These are phyloP conservation scores for Colletotrichum sp. DNA, from an alignment of 2,329 filamentous ascomycete genomes.

Conservation along the genomic window DNA sequence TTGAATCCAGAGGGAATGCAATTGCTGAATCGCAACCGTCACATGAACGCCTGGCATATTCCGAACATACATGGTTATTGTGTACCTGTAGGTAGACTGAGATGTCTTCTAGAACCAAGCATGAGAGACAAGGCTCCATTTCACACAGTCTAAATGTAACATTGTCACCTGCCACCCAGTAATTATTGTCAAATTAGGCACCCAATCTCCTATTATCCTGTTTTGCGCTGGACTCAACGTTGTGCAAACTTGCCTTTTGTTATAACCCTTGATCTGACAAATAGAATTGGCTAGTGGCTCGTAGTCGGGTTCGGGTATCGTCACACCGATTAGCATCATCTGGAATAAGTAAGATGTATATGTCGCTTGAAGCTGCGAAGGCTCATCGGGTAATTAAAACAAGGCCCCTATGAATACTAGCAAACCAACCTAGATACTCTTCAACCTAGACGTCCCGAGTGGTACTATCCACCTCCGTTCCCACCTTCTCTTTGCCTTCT, in stretches of 20 bases:
- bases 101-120: not conserved
- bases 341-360: fast-evolving
- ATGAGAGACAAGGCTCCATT: not conserved
- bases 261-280: not conserved
- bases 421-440: not conserved
- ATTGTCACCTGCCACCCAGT: not conserved
- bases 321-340: not conserved
- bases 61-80: not conserved
- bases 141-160: not conserved
- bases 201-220: too few relatives aligned
- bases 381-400: not conserved
- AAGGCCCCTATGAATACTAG: not conserved
- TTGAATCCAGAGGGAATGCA: not conserved
- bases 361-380: not conserved
- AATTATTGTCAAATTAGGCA: too few relatives aligned
- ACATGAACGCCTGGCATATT: not conserved
- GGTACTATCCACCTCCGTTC: not conserved
- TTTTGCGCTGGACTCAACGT: not conserved
- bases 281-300: too few relatives aligned
- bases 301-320: not conserved
- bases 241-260: fast-evolving
- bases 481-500: not conserved
- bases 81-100: not conserved
- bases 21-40: not conserved
- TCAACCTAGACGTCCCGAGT: not conserved